Percentiles rank a stretch among this genome's conserved stretches.
Evolutionary conservation across 345 rosid species (phyloP).

Genomic region (Alliaria petiolata): DNA sequence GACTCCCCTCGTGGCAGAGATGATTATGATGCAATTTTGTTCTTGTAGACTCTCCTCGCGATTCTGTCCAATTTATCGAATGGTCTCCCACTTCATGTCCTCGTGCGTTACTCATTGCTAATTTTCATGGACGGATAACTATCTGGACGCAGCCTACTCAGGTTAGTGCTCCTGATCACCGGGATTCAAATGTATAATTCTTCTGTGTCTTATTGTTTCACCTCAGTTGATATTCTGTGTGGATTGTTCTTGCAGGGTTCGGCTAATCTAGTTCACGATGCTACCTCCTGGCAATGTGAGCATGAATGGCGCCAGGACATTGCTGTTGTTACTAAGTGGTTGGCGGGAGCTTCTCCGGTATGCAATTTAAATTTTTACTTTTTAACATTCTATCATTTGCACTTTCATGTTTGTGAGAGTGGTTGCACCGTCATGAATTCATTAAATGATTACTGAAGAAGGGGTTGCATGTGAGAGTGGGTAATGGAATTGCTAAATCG

Average conservation of each 20-base stretch:
- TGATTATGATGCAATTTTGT: neutral
- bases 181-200: neutral
- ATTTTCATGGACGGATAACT: conserved; percentile 93
- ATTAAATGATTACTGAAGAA: neutral
- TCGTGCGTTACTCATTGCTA: conserved; percentile 89
- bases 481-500: neutral
- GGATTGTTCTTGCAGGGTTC: conserved; percentile 58
- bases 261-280: conserved; percentile 78
- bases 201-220: neutral
- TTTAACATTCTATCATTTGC: neutral
- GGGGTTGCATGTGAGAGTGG: conserved; percentile 7
- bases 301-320: conserved; percentile 99
- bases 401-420: neutral
- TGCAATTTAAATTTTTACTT: conserved; percentile 20
- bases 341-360: conserved; percentile 92
- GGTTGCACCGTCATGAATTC: neutral
- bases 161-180: conserved; percentile 39
- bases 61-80: conserved; percentile 97
- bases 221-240: no score
- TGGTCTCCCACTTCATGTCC: conserved; percentile 98
- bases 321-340: conserved; percentile 97
- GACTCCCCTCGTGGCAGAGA: no score
- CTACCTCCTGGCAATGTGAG: conserved; percentile 95
- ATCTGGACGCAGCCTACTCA: conserved; percentile 97
- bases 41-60: conserved; percentile 92